Percentiles rank a stretch among this genome's conserved stretches.
phyloP scores from a whole-genome alignment of 192 early-diverging fungal species.

The Paraglomus occultum region DNA sequence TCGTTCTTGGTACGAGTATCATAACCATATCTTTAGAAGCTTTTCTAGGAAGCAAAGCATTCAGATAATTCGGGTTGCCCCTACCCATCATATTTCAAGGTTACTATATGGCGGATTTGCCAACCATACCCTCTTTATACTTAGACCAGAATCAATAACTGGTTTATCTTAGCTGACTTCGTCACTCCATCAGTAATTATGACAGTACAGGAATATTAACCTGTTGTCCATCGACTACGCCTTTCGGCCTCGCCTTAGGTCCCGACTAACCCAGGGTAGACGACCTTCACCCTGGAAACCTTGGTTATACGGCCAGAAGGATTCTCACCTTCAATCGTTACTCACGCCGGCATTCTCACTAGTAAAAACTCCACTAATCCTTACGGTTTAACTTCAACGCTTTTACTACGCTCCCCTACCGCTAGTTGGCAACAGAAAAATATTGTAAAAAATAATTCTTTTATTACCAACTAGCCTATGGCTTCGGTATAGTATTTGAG shows the following conservation, averaged over 20 bases:
- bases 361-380: neutral
- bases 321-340: constrained; percentile 10
- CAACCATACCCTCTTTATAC: no score
- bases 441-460: constrained; percentile 9
- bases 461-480: constrained; percentile 19
- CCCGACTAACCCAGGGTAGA: constrained; percentile 13
- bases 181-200: neutral
- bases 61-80: no score
- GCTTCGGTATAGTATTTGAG: constrained; percentile 24
- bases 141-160: no score
- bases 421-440: constrained; percentile 21
- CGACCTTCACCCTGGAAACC: constrained; percentile 10
- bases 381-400: neutral
- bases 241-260: constrained; percentile 14
- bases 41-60: constrained; percentile 1
- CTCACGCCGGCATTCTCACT: constrained; percentile 12
- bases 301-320: constrained; percentile 5
- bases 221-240: constrained; percentile 10
- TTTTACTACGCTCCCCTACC: constrained; percentile 19
- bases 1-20: constrained; percentile 12
- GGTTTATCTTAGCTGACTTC: neutral
- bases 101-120: no score
- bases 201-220: constrained; percentile 6
- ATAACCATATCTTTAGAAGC: neutral
- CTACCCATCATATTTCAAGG: no score